Conservation (phyloP, 371 early-diverging fungal species). For the Cokeromyces recurvatus region DNA sequence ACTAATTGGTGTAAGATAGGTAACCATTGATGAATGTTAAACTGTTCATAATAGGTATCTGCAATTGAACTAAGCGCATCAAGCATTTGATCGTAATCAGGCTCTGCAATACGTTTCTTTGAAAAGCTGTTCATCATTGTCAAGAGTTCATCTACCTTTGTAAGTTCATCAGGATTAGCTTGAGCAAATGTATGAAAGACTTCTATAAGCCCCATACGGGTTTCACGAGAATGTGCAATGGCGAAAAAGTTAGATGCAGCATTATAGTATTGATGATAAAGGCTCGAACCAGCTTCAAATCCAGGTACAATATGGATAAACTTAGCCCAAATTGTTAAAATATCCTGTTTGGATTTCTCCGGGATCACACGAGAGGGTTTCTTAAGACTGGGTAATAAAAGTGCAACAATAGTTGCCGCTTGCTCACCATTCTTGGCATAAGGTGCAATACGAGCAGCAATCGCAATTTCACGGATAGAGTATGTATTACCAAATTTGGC, state of each 20-base stretch:
- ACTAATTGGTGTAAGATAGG: conserved; percentile 88
- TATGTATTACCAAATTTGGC: conserved; percentile 53
- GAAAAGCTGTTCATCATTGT: conserved; percentile 79
- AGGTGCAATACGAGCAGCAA: conserved; percentile 73
- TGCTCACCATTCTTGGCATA: conserved; percentile 67
- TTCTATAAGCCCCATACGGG: conserved; percentile 53
- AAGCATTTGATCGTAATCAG: conserved; percentile 82
- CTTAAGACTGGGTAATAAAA: conserved; percentile 81
- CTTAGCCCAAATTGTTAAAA: conserved; percentile 73
- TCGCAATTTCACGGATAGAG: conserved; percentile 71
- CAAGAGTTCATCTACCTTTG: conserved; percentile 51
- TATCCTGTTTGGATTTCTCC: conserved; percentile 79
- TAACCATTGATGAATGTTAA: conserved; percentile 77
- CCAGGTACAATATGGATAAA: conserved; percentile 59
- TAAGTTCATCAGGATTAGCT: conserved; percentile 54
- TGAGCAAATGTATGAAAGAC: conserved; percentile 63
- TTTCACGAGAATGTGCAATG: conserved; percentile 48
- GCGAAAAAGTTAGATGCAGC: conserved; percentile 60
- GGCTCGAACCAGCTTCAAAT: conserved; percentile 32
- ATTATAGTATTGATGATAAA: conserved; percentile 55
- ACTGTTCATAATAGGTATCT: conserved; percentile 53
- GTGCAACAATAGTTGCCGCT: conserved; percentile 63
- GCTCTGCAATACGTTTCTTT: conserved; percentile 73
- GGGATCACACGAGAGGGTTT: conserved; percentile 67
- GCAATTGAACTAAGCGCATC: conserved; percentile 71